These are phyloP conservation scores for Aspergillus sclerotioniger DNA, from an alignment of 495 filamentous ascomycete species.

Conservation along the genomic window DNA sequence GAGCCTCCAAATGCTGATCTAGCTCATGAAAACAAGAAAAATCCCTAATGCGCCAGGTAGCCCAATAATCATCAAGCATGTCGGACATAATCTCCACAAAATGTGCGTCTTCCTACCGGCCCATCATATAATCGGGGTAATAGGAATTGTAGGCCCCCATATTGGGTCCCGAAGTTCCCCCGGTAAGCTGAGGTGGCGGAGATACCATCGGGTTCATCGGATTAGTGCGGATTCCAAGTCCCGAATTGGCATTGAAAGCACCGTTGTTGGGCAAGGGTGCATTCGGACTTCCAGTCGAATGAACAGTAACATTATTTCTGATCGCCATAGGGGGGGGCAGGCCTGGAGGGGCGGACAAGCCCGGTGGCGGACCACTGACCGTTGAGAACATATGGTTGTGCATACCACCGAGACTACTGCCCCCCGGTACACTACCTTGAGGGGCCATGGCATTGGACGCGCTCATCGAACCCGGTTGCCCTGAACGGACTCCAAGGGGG, in stretches of 20 bases:
- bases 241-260: slow-evolving; percentile 43
- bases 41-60: slow-evolving; percentile 47
- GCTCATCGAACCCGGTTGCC: slow-evolving; percentile 59
- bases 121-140: slow-evolving; percentile 62
- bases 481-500: slow-evolving; percentile 85
- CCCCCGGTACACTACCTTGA: slow-evolving; percentile 44
- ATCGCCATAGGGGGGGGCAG: slow-evolving; percentile 44
- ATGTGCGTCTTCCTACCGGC: slow-evolving; percentile 40
- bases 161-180: slow-evolving; percentile 36
- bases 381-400: slow-evolving; percentile 63
- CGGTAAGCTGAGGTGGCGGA: slow-evolving; percentile 34
- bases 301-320: slow-evolving; percentile 37
- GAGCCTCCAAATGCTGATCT: slow-evolving; percentile 51
- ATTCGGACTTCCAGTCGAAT: slow-evolving; percentile 33
- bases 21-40: slow-evolving; percentile 34
- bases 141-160: slow-evolving; percentile 45
- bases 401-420: slow-evolving; percentile 54
- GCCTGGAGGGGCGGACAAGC: slow-evolving; percentile 67
- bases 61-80: slow-evolving; percentile 49
- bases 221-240: slow-evolving; percentile 43
- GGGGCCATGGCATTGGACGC: slow-evolving; percentile 49
- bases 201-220: slow-evolving; percentile 45
- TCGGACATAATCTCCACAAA: slow-evolving; percentile 41
- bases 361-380: slow-evolving; percentile 73
- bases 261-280: slow-evolving; percentile 35